Evolutionary conservation across 495 filamentous ascomycete genomes (phyloP), one percentile per base, ranked within the genome.

Genomic region (Hypoxylon fragiforme): DNA sequence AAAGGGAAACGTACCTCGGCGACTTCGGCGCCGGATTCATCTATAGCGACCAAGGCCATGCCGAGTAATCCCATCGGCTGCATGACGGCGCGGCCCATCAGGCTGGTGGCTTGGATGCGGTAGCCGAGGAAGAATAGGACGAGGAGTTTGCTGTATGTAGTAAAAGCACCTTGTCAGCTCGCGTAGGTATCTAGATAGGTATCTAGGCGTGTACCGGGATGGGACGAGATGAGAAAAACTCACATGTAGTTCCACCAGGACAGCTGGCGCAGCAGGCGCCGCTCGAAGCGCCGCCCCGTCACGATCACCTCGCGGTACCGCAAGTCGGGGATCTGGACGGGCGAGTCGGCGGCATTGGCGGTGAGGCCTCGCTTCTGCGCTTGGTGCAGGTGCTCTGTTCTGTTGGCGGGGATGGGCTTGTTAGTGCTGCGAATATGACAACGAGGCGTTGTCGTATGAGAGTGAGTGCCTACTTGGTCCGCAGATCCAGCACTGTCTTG

Each of bases 331-430:
- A 91, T 83, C 45, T 83, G 71, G 21, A 82, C 44, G 1, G 79
- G 70, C 35, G n/a, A n/a, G n/a, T n/a, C n/a, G n/a, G n/a, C n/a
- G n/a, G n/a, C n/a, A n/a, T n/a, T n/a, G n/a, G n/a, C n/a, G n/a
- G n/a, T 70, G 13, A 69, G 70, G 38, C 80, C 71, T n/a, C 80
- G 80, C 67, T 86, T 90, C 43, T 81, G 70, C n/a, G 80, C 77
- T 53, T 84, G 84, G 66, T 86, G 81, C 57, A 81, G 70, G 62
- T 88, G 88, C 69, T 94, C 89, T 36, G 88, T 89, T 52, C 84
- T 87, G 52, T 20, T 15, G 19, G 7, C 1, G 13, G 9, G 7
- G 60, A 54, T 57, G 31, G 43, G 15, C 3, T 22, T n/a, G 35
- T 4, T 6, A 4, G 40, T 16, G 28, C 19, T 15, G 14, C 16